These are phyloP conservation scores for Candida piceae DNA, from an alignment of 805 yeast genomes.

Conservation along the genomic window DNA sequence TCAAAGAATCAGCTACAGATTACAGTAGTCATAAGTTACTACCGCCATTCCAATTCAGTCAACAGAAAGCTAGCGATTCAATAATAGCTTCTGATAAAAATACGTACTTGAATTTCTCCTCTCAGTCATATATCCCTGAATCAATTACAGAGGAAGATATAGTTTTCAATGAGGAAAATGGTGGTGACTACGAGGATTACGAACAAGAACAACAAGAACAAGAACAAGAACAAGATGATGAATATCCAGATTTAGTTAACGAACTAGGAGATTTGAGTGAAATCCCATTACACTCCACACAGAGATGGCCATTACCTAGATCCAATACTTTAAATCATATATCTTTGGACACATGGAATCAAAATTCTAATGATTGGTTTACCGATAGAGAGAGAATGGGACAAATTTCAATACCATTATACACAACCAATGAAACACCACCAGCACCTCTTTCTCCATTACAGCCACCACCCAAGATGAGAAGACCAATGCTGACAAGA, in stretches of 20 bases:
- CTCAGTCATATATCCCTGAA: conserved; percentile 6
- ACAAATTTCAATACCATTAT: conserved; percentile 4
- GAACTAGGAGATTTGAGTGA: conserved; percentile 16
- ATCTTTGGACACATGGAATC: conserved; percentile 27
- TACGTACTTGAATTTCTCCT: too few relatives aligned
- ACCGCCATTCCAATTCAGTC: neutral
- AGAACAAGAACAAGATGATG: too few relatives aligned
- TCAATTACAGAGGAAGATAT: conserved; percentile 8
- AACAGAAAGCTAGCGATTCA: neutral
- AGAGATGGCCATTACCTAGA: conserved; percentile 11
- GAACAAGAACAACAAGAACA: too few relatives aligned
- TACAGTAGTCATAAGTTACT: too few relatives aligned
- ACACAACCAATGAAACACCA: conserved; percentile 5
- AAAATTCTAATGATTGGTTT: conserved; percentile 19
- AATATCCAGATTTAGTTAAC: too few relatives aligned
- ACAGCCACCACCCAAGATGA: conserved; percentile 7
- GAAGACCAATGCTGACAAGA: conserved; percentile 13
- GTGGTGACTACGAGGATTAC: too few relatives aligned
- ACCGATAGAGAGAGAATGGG: conserved; percentile 19
- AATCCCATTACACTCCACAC: conserved; percentile 16
- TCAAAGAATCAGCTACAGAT: neutral
- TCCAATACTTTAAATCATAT: conserved; percentile 16
- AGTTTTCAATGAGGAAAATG: neutral
- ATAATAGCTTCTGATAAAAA: neutral
- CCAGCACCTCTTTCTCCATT: too few relatives aligned